Evolutionary conservation across 495 filamentous ascomycete genomes (phyloP), one percentile per base, ranked within the genome.

Genomic region (Darksidea phi): DNA sequence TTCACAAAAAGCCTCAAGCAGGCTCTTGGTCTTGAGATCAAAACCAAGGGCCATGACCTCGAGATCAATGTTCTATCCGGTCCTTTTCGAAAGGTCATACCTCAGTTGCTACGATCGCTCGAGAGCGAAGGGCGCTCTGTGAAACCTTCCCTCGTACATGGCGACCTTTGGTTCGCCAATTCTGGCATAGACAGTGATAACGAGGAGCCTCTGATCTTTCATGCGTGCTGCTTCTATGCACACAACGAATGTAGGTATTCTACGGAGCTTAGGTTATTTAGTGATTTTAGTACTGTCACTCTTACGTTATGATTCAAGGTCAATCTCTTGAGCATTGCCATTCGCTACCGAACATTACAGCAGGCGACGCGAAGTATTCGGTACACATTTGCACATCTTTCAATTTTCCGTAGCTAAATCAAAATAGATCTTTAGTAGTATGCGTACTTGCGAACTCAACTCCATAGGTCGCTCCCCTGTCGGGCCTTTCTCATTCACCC

Each of bases 161-260:
- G 62, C 6, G 48, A 65, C 37, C 41, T 50, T 20, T 65, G 62
- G 62, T 28, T 25, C 42, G 62, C 48, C 17, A 65, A 65, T 41
- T 34, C 43, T 26, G 55, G 37, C 6, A 50, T 41, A 15, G 49
- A 59, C 34, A 38, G 13, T 7, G 37, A 47, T 13, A 65, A 41
- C 2, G 62, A 47, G 5, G 26, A 59, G 17, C 34, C 62, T 17
- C 32, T 59, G 20, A 41, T 65, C 1, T 65, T 60, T 24, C 56
- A 65, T 38, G 18, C 42, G 6, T 54, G 21, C 17, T 34, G 38
- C 42, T 65, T 42, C 26, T 65, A 59, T 34, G 62, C 18, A 6
- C 62, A 65, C 41, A 48, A 65, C 42, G 62, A 65, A 37, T 60
- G 56, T 59, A 6, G 13, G 41, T 43, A 32, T n/a, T n/a, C n/a